Conservation (phyloP, 352 stramenopile species). For the Pythium sp. region DNA sequence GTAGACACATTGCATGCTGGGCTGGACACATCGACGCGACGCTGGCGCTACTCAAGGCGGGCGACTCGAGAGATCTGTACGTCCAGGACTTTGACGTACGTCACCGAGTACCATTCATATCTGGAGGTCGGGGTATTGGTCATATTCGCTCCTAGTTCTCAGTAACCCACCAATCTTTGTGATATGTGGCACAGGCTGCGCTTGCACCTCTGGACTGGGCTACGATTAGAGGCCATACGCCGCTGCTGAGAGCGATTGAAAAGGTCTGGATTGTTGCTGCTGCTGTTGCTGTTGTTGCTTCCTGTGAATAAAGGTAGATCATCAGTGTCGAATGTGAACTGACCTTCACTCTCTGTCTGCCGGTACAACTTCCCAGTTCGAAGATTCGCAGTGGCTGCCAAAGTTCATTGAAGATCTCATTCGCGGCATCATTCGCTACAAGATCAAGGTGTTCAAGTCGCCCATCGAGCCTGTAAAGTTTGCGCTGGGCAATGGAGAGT, state of each 20-base stretch:
- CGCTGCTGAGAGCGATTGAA: conserved; percentile 50
- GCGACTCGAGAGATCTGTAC: conserved; percentile 58
- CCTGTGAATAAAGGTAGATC: neutral
- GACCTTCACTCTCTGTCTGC: neutral
- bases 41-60: conserved; percentile 42
- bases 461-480: conserved; percentile 25
- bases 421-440: conserved; percentile 67
- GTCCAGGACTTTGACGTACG: conserved; percentile 65
- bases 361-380: conserved; percentile 26
- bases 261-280: conserved; percentile 25
- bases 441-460: conserved; percentile 71
- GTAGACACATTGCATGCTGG: conserved; percentile 67
- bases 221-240: conserved; percentile 39
- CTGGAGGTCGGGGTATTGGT: too few species aligned
- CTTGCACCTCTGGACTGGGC: conserved; percentile 62
- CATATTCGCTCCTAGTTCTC: too few species aligned
- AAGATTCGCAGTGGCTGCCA: conserved; percentile 60
- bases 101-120: neutral
- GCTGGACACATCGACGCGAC: conserved; percentile 57
- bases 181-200: conserved; percentile 17
- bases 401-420: conserved; percentile 75
- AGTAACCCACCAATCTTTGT: neutral
- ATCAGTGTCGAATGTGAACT: neutral
- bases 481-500: neutral
- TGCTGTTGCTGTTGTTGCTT: neutral